phyloP scores from a whole-genome alignment of 2,329 filamentous ascomycete genomes.

The Pestalotiopsis sp. region DNA sequence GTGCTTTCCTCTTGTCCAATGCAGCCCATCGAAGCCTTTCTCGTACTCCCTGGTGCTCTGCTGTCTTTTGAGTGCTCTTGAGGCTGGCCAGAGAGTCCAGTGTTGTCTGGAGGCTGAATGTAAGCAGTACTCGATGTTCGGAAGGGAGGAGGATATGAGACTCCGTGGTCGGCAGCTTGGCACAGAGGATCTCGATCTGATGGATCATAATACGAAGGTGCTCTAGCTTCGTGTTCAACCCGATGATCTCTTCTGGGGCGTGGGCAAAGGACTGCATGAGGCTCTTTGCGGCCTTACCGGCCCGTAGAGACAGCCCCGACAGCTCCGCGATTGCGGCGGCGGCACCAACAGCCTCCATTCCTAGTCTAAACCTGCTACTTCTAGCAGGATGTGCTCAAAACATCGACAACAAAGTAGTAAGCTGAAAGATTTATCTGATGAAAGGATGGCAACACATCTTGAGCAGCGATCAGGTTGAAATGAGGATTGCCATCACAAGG shows the following conservation, averaged over 20 bases:
- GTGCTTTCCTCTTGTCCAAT: neutral
- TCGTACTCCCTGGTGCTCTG: neutral
- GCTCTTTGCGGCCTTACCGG: neutral
- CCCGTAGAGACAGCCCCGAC: neutral
- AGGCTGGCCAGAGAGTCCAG: neutral
- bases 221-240: neutral
- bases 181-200: neutral
- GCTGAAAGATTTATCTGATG: too few relatives aligned
- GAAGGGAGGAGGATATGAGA: neutral
- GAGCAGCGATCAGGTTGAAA: too few relatives aligned
- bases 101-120: neutral
- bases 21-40: neutral
- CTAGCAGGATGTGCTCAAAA: too few relatives aligned
- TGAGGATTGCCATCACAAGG: too few relatives aligned
- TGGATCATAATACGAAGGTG: neutral
- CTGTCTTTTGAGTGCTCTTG: neutral
- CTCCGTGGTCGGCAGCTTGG: neutral
- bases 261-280: neutral
- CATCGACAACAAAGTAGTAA: too few relatives aligned
- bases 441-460: too few relatives aligned
- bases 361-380: too few relatives aligned
- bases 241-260: neutral
- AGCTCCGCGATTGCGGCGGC: neutral
- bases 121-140: neutral
- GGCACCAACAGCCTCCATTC: neutral